These are phyloP conservation scores for Allium sativum DNA, from an alignment of 106 monocot genomes.

Conservation along the genomic window DNA sequence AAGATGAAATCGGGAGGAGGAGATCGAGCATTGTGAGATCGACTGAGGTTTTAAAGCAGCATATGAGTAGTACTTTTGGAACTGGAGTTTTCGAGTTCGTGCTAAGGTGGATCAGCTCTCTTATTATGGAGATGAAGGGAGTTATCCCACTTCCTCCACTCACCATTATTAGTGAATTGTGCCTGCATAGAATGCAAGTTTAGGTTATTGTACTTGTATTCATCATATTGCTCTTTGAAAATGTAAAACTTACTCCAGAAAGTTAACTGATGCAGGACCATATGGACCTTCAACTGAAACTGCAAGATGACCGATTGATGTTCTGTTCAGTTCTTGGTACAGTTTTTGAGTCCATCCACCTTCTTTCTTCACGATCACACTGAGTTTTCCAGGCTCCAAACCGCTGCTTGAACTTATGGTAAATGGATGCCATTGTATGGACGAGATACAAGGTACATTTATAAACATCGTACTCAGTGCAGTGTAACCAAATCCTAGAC, in stretches of 20 bases:
- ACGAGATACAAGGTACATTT: slow-evolving; percentile 48
- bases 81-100: slow-evolving; percentile 1
- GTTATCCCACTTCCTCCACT: slow-evolving; percentile 88
- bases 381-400: slow-evolving; percentile 48
- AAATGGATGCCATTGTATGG: slow-evolving; percentile 75
- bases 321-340: slow-evolving; percentile 19
- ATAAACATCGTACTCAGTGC: slow-evolving; percentile 47
- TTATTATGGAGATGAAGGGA: slow-evolving; percentile 77
- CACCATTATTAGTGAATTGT: slow-evolving; percentile 60
- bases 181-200: slow-evolving; percentile 18
- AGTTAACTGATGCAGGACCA: slow-evolving; percentile 19
- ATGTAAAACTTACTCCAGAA: too few relatives aligned
- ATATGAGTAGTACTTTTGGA: slow-evolving; percentile 56
- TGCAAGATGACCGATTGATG: slow-evolving; percentile 18
- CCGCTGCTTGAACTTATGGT: slow-evolving; percentile 52
- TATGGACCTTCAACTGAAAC: slow-evolving; percentile 72
- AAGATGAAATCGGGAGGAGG: slow-evolving; percentile 42
- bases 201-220: too few relatives aligned
- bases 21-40: slow-evolving; percentile 79
- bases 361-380: slow-evolving; percentile 71
- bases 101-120: slow-evolving; percentile 47
- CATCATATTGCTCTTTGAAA: too few relatives aligned
- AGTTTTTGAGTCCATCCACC: slow-evolving; percentile 68
- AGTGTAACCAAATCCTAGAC: slow-evolving; percentile 26
- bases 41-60: slow-evolving; percentile 45